These are phyloP conservation scores for Candida sphagnicola DNA, from an alignment of 805 yeast genomes.

Conservation along the genomic window DNA sequence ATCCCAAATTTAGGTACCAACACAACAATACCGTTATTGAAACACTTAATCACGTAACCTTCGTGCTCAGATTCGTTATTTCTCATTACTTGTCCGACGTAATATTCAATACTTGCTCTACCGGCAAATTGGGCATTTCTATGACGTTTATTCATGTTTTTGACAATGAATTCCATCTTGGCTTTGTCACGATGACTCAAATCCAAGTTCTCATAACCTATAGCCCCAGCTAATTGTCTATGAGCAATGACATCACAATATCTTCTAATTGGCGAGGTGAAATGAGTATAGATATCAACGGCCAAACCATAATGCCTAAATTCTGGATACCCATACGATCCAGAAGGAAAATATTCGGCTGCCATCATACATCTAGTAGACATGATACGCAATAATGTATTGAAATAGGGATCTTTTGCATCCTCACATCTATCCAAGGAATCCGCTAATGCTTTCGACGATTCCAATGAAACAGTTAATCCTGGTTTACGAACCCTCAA, in stretches of 20 bases:
- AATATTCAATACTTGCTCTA: conserved; percentile 94
- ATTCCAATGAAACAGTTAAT: conserved; percentile 70
- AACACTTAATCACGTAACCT: conserved; percentile 89
- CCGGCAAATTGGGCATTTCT: conserved; percentile 99
- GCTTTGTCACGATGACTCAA: conserved; percentile 80
- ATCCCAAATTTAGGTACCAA: conserved; percentile 94
- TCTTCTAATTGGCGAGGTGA: conserved; percentile 97
- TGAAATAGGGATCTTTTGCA: conserved; percentile 81
- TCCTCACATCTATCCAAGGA: conserved; percentile 88
- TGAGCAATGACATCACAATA: conserved; percentile 98
- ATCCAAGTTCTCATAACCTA: conserved; percentile 84
- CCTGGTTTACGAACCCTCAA: conserved; percentile 69
- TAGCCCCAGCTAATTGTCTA: conserved; percentile 97
- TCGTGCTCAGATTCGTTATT: conserved; percentile 75
- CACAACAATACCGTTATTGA: conserved; percentile 91
- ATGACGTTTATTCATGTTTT: conserved; percentile 88
- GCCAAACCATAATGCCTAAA: conserved; percentile 97
- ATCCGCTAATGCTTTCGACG: conserved; percentile 89
- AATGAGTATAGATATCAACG: conserved; percentile 95
- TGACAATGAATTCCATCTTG: conserved; percentile 85
- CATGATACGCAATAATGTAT: conserved; percentile 90
- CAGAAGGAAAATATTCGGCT: conserved; percentile 94
- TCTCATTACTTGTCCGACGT: conserved; percentile 96
- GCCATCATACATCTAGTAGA: conserved; percentile 99
- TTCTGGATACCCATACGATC: conserved; percentile 84